These are phyloP conservation scores for Avena eriantha DNA, from an alignment of 176 grass and related monocot species.

Conservation along the genomic window DNA sequence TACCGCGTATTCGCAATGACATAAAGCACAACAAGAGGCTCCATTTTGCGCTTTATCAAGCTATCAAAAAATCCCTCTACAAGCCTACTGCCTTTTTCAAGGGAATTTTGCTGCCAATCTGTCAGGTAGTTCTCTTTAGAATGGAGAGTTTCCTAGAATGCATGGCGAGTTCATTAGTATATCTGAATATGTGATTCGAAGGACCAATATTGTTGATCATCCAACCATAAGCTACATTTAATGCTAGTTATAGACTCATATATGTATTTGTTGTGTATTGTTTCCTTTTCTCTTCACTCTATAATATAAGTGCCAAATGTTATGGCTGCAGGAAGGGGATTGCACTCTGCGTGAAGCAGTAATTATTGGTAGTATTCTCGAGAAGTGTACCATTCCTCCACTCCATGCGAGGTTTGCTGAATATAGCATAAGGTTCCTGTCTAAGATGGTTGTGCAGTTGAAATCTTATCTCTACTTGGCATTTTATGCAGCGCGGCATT, in stretches of 20 bases:
- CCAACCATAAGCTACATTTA: background rate
- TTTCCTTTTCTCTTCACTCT: constrained; percentile 7
- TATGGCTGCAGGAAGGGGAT: constrained; percentile 62
- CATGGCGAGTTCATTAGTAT: background rate
- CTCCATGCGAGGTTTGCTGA: constrained; percentile 79
- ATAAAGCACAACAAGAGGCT: constrained; percentile 85
- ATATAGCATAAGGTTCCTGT: constrained; percentile 14
- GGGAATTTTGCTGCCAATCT: constrained; percentile 87
- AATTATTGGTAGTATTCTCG: constrained; percentile 93
- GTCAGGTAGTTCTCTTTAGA: constrained; percentile 63
- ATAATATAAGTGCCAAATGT: constrained; percentile 23
- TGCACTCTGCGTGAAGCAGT: constrained; percentile 93
- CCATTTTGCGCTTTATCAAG: constrained; percentile 89
- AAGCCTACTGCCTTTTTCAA: constrained; percentile 93
- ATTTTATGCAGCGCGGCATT: constrained; percentile 72
- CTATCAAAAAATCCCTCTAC: constrained; percentile 77
- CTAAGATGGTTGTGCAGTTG: constrained; percentile 26
- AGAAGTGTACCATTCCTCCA: constrained; percentile 88
- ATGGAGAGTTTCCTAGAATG: background rate
- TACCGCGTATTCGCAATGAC: constrained; percentile 82
- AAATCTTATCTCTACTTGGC: constrained; percentile 33
- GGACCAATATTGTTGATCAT: background rate
- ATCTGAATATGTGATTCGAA: background rate
- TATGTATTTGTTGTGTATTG: background rate
- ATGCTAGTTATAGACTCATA: background rate